phyloP scores from a whole-genome alignment of 2,329 filamentous ascomycete species.

The Aspergillus pseudoterreus region DNA sequence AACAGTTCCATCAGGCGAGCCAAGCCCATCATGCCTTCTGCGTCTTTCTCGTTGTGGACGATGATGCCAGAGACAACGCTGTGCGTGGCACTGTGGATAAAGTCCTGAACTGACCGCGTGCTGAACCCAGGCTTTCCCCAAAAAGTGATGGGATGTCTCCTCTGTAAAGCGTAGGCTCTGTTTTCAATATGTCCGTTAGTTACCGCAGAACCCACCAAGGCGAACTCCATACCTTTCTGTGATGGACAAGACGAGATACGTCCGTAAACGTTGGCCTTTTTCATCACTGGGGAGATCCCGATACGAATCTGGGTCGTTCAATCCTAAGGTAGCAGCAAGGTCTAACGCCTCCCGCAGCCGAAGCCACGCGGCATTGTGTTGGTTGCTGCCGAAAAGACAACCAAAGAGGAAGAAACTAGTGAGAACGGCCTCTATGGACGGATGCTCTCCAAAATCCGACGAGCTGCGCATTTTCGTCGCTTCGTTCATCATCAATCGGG shows the following conservation, averaged over 20 bases:
- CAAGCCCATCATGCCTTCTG: conserved; percentile 41
- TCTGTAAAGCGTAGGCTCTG: conserved; percentile 43
- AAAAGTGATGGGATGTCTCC: conserved; percentile 41
- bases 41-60: conserved; percentile 43
- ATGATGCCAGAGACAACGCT: conserved; percentile 38
- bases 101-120: conserved; percentile 39
- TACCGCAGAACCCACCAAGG: background rate
- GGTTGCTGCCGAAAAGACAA: conserved; percentile 66
- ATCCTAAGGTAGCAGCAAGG: conserved; percentile 37
- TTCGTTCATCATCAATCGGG: conserved; percentile 41
- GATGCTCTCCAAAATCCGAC: conserved; percentile 40
- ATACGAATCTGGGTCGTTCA: conserved; percentile 40
- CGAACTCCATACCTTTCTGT: conserved; percentile 25
- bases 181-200: background rate
- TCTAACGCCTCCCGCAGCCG: conserved; percentile 66
- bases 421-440: conserved; percentile 45
- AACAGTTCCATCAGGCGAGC: conserved; percentile 44
- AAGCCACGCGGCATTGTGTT: conserved; percentile 75
- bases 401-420: conserved; percentile 76
- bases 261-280: conserved; percentile 37
- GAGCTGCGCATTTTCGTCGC: conserved; percentile 43
- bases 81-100: conserved; percentile 34
- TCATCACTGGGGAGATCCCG: conserved; percentile 32
- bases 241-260: conserved; percentile 36
- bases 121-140: conserved; percentile 38